These are phyloP conservation scores for Penstemon barbatus DNA, from an alignment of 257 asterid genomes.

Conservation along the genomic window DNA sequence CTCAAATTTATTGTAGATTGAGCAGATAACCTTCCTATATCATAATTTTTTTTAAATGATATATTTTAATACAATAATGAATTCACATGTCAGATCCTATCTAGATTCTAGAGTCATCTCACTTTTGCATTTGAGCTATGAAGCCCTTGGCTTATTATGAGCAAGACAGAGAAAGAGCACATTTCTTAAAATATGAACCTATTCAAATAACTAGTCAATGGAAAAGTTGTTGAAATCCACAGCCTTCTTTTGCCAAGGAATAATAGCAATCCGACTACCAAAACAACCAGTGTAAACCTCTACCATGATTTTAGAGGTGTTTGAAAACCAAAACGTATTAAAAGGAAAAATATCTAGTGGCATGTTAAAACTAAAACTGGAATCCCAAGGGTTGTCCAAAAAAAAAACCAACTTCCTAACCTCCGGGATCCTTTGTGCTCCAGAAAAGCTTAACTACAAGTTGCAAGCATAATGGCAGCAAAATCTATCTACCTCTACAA, in stretches of 20 bases:
- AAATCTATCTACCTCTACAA: constrained; percentile 37
- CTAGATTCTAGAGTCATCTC: not conserved
- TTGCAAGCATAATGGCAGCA: not conserved
- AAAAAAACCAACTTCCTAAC: constrained; percentile 26
- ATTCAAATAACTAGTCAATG: not conserved
- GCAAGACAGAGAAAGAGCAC: not conserved
- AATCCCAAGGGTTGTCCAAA: too few species aligned
- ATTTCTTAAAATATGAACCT: not conserved
- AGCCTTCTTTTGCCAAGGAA: not conserved
- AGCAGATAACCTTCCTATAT: not conserved
- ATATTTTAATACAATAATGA: not conserved
- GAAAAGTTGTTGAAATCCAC: not conserved
- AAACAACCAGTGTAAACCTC: not conserved
- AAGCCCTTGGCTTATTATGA: not conserved
- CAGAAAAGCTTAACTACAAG: too few species aligned
- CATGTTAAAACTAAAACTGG: too few species aligned
- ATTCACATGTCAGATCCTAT: not conserved
- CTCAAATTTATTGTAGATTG: not conserved
- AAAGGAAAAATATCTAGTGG: too few species aligned
- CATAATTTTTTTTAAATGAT: not conserved
- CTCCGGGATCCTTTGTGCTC: constrained; percentile 16
- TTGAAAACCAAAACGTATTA: too few species aligned
- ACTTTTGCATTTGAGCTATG: not conserved
- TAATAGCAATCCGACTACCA: not conserved
- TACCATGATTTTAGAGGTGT: too few species aligned